A percentile compares a stretch with the other conserved stretches of the same genome.
Conservation (phyloP, 1,139 yeast genomes). For the Candida sp. region DNA sequence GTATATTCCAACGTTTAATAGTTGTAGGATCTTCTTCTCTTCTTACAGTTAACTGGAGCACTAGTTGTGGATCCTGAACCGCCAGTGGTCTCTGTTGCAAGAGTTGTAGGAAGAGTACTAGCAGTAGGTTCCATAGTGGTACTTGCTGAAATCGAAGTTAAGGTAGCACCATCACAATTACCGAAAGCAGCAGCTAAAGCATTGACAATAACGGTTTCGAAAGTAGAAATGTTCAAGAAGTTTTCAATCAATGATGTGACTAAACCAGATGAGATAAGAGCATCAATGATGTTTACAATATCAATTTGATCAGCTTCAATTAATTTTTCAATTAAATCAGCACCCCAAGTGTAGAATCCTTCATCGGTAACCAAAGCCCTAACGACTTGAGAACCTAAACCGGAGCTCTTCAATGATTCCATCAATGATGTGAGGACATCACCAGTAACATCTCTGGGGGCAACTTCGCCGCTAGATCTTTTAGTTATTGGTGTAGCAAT, state of each 20-base stretch:
- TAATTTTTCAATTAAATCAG: slow-evolving; percentile 30
- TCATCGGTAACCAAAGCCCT: slow-evolving; percentile 37
- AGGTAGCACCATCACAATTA: slow-evolving; percentile 32
- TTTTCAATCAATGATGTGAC: slow-evolving; percentile 34
- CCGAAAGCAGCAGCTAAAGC: slow-evolving; percentile 47
- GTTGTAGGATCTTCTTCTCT: slow-evolving; percentile 21
- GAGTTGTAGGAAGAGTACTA: slow-evolving; percentile 12
- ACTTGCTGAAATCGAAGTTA: slow-evolving; percentile 15
- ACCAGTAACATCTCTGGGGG: slow-evolving; percentile 11
- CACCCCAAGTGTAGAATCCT: slow-evolving; percentile 40
- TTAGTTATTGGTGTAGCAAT: slow-evolving; percentile 3
- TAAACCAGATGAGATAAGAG: slow-evolving; percentile 35
- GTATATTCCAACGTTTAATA: slow-evolving; percentile 1
- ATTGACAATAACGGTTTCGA: slow-evolving; percentile 38
- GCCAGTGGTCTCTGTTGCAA: slow-evolving; percentile 7
- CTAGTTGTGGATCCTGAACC: slow-evolving; percentile 6
- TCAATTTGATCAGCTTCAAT: slow-evolving; percentile 28
- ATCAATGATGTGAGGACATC: slow-evolving; percentile 32
- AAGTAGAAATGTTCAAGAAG: slow-evolving; percentile 39
- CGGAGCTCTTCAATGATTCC: slow-evolving; percentile 45
- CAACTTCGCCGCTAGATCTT: slow-evolving; percentile 1
- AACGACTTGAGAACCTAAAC: slow-evolving; percentile 42
- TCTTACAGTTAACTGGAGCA: slow-evolving; percentile 8
- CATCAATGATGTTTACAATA: slow-evolving; percentile 24
- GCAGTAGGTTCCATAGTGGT: slow-evolving; percentile 17